Evolutionary conservation across 805 yeast genomes (phyloP), one percentile per base, ranked within the genome.

Genomic region (Kodamaea sagamina): DNA sequence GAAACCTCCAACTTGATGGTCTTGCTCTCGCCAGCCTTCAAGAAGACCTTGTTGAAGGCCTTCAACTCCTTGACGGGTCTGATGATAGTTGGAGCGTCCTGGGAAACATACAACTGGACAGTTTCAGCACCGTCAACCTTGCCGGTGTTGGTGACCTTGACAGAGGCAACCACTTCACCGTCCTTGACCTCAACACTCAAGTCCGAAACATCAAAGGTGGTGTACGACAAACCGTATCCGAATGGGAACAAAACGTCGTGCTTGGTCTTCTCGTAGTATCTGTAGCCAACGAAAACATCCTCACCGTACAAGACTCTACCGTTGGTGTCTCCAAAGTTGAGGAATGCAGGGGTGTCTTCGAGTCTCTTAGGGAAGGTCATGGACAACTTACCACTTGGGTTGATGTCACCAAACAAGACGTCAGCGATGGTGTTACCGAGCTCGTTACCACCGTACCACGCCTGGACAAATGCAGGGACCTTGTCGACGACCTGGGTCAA

Each of bases 281-380:
- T 67, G 66, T 82, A 81, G 16, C 86, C 87, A 41, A 82, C 77
- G 57, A 69, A 81, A 36, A 82, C 75, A 54, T 81, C 85, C 58
- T 82, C 88, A 47, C 86, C 85, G 51, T 82, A 82, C 44, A 75
- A 53, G 24, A 74, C 78, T 42, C 74, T 62, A 32, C 85, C 84
- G 54, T 69, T 69, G 52, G 74, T 74, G 6, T 81, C 64, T 24
- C 65, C 63, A 63, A 65, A 78, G 61, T 72, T 78, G 52, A 78
- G 59, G 59, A 58, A 80, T 0, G 84, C 72, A 10, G 86, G 85
- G 48, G 75, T 78, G 58, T 81, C 83, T 50, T 75, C 70, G 36
- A 68, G 50, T 47, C 60, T 68, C 43, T 65, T 55, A 25, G 86
- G 85, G 72, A 75, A 79, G 4, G 83, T 63, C 47, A 81, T 55